Percentiles rank a stretch among this genome's conserved stretches.
Conservation (phyloP, 2,329 filamentous ascomycete genomes). For the Aspergillus persii region DNA sequence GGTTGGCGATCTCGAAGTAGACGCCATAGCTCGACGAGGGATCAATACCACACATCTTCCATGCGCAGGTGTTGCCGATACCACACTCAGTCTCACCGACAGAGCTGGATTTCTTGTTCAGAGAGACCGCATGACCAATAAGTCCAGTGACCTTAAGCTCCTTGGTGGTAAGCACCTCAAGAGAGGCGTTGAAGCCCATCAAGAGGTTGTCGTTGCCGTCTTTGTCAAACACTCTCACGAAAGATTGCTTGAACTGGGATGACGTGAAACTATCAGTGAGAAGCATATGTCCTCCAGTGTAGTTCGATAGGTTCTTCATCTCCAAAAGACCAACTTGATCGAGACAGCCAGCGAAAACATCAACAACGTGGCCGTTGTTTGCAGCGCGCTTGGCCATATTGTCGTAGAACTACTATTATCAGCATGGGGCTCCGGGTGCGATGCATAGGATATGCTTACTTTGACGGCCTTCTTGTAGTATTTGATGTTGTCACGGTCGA, state of each 20-base stretch:
- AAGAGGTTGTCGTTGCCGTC: constrained; percentile 90
- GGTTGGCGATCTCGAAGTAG: constrained; percentile 96
- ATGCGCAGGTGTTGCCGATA: constrained; percentile 96
- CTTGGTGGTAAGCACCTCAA: constrained; percentile 96
- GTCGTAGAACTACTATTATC: constrained; percentile 76
- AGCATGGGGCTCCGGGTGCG: constrained; percentile 11
- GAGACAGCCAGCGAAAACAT: constrained; percentile 95
- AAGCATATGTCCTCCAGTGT: constrained; percentile 96
- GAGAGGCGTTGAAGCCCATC: constrained; percentile 96
- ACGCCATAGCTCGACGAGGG: constrained; percentile 90
- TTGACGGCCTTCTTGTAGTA: constrained; percentile 99
- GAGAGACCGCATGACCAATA: constrained; percentile 91
- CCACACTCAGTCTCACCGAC: constrained; percentile 98
- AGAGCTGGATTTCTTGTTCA: constrained; percentile 97
- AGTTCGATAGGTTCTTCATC: constrained; percentile 97
- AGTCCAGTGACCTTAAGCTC: constrained; percentile 97
- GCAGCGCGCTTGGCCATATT: constrained; percentile 88
- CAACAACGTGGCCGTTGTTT: constrained; percentile 95
- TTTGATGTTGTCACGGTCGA: constrained; percentile 97
- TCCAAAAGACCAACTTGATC: constrained; percentile 96
- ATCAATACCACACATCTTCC: constrained; percentile 99
- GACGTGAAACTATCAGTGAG: constrained; percentile 97
- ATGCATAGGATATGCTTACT: constrained; percentile 49
- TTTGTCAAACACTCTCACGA: constrained; percentile 95
- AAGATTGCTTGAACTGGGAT: constrained; percentile 99